Evolutionary conservation across 345 rosid species (phyloP).

Genomic region (Brassica cretica): DNA sequence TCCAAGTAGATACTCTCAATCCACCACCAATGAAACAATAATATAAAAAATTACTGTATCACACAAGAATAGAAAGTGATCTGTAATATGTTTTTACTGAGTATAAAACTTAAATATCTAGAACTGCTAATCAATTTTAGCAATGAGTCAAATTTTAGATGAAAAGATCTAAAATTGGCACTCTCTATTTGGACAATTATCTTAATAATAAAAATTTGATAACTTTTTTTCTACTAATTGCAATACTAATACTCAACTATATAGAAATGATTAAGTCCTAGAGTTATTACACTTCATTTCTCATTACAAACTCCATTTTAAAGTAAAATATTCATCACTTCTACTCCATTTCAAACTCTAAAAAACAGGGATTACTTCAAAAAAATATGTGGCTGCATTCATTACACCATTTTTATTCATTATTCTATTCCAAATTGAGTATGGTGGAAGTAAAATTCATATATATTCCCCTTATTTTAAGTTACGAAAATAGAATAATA

Average conservation of each 20-base stretch:
- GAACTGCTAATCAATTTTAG: not conserved
- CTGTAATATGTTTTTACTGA: not conserved
- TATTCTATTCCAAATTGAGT: not conserved
- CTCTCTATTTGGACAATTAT: not conserved
- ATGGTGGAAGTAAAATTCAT: not conserved
- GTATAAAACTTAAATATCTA: not conserved
- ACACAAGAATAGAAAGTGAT: not conserved
- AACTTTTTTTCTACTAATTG: not conserved
- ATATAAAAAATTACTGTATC: not conserved
- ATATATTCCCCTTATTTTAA: not conserved
- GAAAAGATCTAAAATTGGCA: not conserved
- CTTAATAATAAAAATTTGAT: not conserved
- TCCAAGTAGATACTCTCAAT: constrained; percentile 3
- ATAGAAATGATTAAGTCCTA: not conserved
- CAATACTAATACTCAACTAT: not conserved
- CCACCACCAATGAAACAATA: not conserved
- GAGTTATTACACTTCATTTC: not conserved
- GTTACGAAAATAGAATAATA: not conserved
- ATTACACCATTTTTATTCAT: not conserved
- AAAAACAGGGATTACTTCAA: not conserved
- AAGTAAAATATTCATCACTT: not conserved
- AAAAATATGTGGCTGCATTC: not conserved
- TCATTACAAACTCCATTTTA: not conserved
- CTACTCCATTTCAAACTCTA: not conserved
- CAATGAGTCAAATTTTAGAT: not conserved